phyloP scores from a whole-genome alignment of 345 rosid species.

The Citrus medica region DNA sequence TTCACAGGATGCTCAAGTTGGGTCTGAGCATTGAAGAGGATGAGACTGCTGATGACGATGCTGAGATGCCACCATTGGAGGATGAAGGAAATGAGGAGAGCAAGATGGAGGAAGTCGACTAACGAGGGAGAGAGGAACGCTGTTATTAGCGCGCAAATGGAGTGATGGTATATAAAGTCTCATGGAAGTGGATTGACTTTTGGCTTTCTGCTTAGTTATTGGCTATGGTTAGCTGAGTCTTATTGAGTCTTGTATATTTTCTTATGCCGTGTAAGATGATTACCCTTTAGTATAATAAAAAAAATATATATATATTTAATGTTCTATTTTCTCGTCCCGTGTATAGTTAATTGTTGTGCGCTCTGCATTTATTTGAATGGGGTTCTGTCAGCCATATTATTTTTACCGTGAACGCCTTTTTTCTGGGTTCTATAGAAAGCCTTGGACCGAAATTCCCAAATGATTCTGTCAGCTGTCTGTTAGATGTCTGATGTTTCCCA shows the following conservation, averaged over 20 bases:
- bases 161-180: too few relatives aligned
- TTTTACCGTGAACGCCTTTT: too few relatives aligned
- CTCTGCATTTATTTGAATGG: too few relatives aligned
- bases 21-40: conserved; percentile 53
- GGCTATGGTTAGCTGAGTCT: neutral
- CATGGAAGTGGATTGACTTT: neutral
- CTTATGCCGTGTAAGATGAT: too few relatives aligned
- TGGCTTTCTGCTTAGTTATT: neutral
- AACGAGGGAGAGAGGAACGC: neutral
- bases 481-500: neutral
- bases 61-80: conserved; percentile 44
- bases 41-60: conserved; percentile 29
- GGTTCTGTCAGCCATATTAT: neutral
- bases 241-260: neutral
- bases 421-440: neutral
- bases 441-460: too few relatives aligned
- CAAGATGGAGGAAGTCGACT: conserved; percentile 62
- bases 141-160: too few relatives aligned
- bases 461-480: neutral
- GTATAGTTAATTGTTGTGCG: too few relatives aligned
- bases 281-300: too few relatives aligned
- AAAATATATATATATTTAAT: too few relatives aligned
- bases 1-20: conserved; percentile 54
- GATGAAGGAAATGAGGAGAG: conserved; percentile 52
- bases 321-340: neutral